Evolutionary conservation across 2,329 filamentous ascomycete species (phyloP).

Genomic region (Cladorrhinum sp.): DNA sequence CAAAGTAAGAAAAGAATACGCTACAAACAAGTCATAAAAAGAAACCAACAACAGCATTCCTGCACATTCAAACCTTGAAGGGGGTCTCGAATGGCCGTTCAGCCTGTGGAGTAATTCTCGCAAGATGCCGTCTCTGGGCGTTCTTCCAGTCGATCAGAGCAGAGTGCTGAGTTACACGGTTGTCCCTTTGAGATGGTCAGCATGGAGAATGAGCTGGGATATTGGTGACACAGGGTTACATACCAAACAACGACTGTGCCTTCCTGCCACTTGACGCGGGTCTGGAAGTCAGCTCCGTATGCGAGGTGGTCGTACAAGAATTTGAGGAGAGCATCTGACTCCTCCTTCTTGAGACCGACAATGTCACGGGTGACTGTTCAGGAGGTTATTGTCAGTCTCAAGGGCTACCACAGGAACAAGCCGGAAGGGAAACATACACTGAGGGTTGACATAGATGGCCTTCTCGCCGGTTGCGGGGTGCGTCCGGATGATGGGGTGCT

Average conservation of each 20-base stretch:
- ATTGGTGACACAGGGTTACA: background rate
- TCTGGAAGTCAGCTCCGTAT: conserved; percentile 68
- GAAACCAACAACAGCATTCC: background rate
- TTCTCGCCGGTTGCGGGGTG: conserved; percentile 83
- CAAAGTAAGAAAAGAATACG: conserved; percentile 3
- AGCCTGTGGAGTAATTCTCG: conserved; percentile 78
- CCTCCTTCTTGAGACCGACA: conserved; percentile 81
- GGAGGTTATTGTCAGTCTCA: background rate
- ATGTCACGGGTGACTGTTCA: conserved; percentile 72
- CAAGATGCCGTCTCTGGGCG: conserved; percentile 74
- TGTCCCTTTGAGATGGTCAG: conserved; percentile 47
- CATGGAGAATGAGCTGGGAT: background rate
- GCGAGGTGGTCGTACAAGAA: conserved; percentile 76
- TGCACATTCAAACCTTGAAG: conserved; percentile 34
- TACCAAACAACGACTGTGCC: conserved; percentile 79
- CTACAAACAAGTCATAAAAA: background rate
- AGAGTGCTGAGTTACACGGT: conserved; percentile 74
- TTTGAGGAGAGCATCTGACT: conserved; percentile 73
- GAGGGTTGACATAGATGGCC: conserved; percentile 76
- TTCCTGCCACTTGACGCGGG: conserved; percentile 71
- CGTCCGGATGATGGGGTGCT: conserved; percentile 76
- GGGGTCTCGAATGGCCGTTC: conserved; percentile 74
- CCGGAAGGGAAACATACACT: conserved; percentile 56
- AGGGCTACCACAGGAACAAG: background rate
- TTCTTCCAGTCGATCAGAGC: conserved; percentile 79